Evolutionary conservation across 176 grass and related monocot genomes (phyloP).

Genomic region (Oryza brachyantha): DNA sequence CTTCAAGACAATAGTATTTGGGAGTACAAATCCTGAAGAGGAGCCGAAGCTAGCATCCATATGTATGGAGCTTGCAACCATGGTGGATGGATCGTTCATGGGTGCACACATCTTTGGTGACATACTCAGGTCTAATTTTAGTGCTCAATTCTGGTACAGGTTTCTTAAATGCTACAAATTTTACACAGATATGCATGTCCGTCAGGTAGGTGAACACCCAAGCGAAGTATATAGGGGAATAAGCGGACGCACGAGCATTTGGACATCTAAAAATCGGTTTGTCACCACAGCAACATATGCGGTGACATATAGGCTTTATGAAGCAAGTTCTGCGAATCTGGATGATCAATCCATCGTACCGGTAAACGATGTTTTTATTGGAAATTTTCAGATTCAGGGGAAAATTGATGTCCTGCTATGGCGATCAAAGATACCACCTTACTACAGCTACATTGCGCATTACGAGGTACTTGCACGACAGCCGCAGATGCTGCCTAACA

Average conservation of each 20-base stretch:
- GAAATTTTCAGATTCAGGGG: background rate
- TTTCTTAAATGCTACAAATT: background rate
- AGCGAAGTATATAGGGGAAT: background rate
- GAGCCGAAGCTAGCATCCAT: background rate
- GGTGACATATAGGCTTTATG: background rate
- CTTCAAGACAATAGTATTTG: constrained; percentile 5
- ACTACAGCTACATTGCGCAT: background rate
- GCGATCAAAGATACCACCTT: background rate
- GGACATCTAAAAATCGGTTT: background rate
- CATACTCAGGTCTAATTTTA: background rate
- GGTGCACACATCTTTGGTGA: fast-evolving
- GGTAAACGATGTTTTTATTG: background rate
- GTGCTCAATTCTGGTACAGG: background rate
- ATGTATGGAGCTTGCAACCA: background rate
- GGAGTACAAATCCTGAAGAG: background rate
- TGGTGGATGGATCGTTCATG: background rate
- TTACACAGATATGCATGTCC: background rate
- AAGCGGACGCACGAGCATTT: background rate
- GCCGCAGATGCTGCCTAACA: background rate
- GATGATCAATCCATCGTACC: background rate
- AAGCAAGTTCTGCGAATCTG: background rate
- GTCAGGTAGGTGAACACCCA: background rate
- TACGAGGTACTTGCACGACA: background rate
- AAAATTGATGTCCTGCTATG: background rate
- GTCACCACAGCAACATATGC: background rate